Base-by-base conservation (phyloP, 2,329 filamentous ascomycete species). In the Colletotrichum sp. region DNA sequence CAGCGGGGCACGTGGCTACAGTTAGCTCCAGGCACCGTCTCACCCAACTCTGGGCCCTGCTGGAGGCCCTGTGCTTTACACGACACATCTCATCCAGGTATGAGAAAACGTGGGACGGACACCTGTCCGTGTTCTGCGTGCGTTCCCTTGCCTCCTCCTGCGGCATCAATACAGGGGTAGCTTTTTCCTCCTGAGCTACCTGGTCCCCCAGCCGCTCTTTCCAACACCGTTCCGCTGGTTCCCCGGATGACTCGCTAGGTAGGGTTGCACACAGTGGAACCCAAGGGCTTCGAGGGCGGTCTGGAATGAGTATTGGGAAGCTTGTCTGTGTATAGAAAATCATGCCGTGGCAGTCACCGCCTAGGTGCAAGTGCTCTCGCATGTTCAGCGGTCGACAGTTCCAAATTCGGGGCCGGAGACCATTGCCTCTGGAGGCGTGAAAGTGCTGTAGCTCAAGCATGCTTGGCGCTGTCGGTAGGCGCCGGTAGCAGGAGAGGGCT, bases 91-190 rank as follows among this genome's bases (percentile, higher is more conserved):
- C 65, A 30, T 66, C 65, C 18, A 65, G 21, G 49, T 39, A 75
- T 8, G 36, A 60, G 30, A 63, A 75, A 76, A 76, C 74, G 60
- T 76, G 74, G 74, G 30, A 69, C 49, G 65, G 71, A 69, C 34
- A 70, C 28, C 52, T 75, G 26, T 75, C 71, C 36, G 64, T 21
- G 24, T 34, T 69, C n/a, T 49, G 44, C 24, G 24, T 21, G n/a
- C 26, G n/a, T n/a, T 39, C 16, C 64, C 34, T 60, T 59, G 59
- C 15, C 60, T 34, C 49, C 39, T 30, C 44, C 6, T n/a, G 30
- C 26, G 32, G 21, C 44, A 62, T 52, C 26, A 15, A 15, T 8
- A 70, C 60, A 72, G 39, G 68, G 72, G 36, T 68, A 68, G 28
- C 60, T 71, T 34, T 62, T 15, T 6, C 34, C 62, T 60, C 36